A percentile compares a stretch with the other conserved stretches of the same genome.
phyloP scores from a whole-genome alignment of 768 basidiomycete genomes.

The Punctularia strigosozonata region DNA sequence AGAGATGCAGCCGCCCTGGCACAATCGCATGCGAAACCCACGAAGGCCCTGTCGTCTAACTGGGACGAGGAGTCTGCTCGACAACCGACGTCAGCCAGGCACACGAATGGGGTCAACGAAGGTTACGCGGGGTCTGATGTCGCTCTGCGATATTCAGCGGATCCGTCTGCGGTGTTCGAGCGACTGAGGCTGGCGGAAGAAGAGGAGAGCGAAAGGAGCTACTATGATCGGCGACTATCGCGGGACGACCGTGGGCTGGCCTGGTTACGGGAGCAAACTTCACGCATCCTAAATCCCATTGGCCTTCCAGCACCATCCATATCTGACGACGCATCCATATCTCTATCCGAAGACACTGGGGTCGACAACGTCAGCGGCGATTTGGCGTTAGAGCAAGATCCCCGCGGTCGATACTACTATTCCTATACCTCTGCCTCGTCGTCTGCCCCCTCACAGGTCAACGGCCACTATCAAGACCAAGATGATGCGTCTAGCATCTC shows the following conservation, averaged over 20 bases:
- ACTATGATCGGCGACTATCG: slow-evolving; percentile 28
- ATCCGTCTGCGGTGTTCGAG: slow-evolving; percentile 26
- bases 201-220: slow-evolving; percentile 11
- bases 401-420: slow-evolving; percentile 67
- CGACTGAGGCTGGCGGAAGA: slow-evolving; percentile 40
- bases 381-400: slow-evolving; percentile 54
- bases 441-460: slow-evolving; percentile 31
- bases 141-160: too few species aligned
- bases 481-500: slow-evolving; percentile 18
- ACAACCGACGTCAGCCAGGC: not conserved
- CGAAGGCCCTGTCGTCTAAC: too few species aligned
- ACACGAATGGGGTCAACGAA: not conserved
- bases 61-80: too few species aligned
- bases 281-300: slow-evolving; percentile 48
- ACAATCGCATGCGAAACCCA: too few species aligned
- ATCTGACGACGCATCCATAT: slow-evolving; percentile 34
- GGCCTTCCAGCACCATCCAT: slow-evolving; percentile 44
- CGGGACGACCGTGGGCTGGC: slow-evolving; percentile 58
- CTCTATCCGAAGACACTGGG: slow-evolving; percentile 22
- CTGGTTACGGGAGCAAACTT: slow-evolving; percentile 78
- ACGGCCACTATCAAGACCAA: slow-evolving; percentile 32
- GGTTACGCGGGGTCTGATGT: not conserved
- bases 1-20: slow-evolving; percentile 40
- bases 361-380: slow-evolving; percentile 55
- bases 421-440: slow-evolving; percentile 45